Evolutionary conservation across 768 basidiomycete species (phyloP), one percentile per base, ranked within the genome.

Genomic region (Russula olivacea): DNA sequence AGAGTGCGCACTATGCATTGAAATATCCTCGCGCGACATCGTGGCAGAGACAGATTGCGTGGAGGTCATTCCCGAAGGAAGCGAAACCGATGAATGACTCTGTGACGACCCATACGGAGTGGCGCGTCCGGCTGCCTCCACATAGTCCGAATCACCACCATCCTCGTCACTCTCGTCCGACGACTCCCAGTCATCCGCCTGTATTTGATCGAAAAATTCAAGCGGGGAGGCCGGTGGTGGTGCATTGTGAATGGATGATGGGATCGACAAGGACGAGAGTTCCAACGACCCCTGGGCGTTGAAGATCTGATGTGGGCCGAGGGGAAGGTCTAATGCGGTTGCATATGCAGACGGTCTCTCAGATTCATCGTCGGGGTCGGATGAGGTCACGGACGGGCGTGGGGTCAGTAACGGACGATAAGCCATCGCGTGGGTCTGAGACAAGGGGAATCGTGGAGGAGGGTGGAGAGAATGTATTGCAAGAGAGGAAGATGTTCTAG

Each of bases 131-230:
- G 72, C 55, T n/a, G 64, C 56, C 21, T 66, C 64, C 8, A 23
- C 43, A 25, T 64, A 66, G 67, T 34, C 73, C 68, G 60, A 34
- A 36, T 54, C 52, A 14, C 63, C 71, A 34, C 69, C 71, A 25
- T 72, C 75, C 21, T 43, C 57, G 23, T 72, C 72, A 56, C 73
- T 74, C 59, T 79, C 79, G 28, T 79, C 79, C 55, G 83, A 83
- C 25, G 84, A 83, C 32, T 84, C 87, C 58, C 87, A 74, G 65
- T 86, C 88, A 67, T 88, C 86, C 17, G 80, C 75, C 67, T 89
- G 86, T 50, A 90, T 84, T 64, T 75, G 81, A 74, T 91, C 88
- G 72, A 91, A 90, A 78, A 90, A 90, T 34, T 83, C 83, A 28
- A 83, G 81, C 0, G 86, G 83, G 15, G 87, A 84, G 7, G 83